A percentile compares a stretch with the other conserved stretches of the same genome.
These are phyloP conservation scores for Ogataea degrootiae DNA, from an alignment of 805 yeast genomes.

Conservation along the genomic window DNA sequence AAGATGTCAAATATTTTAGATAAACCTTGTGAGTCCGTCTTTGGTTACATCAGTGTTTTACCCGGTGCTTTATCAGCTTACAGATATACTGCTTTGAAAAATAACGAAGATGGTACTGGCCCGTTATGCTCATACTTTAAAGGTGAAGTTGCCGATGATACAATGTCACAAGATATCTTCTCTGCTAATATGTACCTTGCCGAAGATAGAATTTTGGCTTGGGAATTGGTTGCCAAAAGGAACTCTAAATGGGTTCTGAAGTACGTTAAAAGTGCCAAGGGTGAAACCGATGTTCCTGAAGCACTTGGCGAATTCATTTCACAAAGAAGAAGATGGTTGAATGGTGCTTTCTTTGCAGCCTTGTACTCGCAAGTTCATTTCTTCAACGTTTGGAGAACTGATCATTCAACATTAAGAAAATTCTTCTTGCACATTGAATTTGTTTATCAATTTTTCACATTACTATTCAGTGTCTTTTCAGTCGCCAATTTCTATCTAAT, in stretches of 20 bases:
- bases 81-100: slow-evolving; percentile 78
- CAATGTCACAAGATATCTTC: slow-evolving; percentile 60
- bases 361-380: slow-evolving; percentile 82
- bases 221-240: slow-evolving; percentile 89
- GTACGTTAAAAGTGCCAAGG: slow-evolving; percentile 88
- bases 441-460: slow-evolving; percentile 74
- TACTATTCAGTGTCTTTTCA: slow-evolving; percentile 88
- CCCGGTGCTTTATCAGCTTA: slow-evolving; percentile 97
- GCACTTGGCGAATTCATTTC: slow-evolving; percentile 89
- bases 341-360: slow-evolving; percentile 97
- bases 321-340: slow-evolving; percentile 97
- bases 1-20: slow-evolving; percentile 95
- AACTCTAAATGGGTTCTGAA: slow-evolving; percentile 84
- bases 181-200: slow-evolving; percentile 97
- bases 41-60: slow-evolving; percentile 88
- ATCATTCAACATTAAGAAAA: slow-evolving; percentile 78
- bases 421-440: slow-evolving; percentile 82
- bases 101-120: slow-evolving; percentile 88
- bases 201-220: slow-evolving; percentile 92
- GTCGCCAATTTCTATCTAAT: slow-evolving; percentile 89
- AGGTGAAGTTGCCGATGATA: slow-evolving; percentile 56
- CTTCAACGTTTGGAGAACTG: slow-evolving; percentile 82
- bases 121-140: slow-evolving; percentile 85
- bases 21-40: slow-evolving; percentile 87
- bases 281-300: slow-evolving; percentile 97